These are phyloP conservation scores for Lepidium africanum DNA, from an alignment of 345 rosid genomes.

Conservation along the genomic window DNA sequence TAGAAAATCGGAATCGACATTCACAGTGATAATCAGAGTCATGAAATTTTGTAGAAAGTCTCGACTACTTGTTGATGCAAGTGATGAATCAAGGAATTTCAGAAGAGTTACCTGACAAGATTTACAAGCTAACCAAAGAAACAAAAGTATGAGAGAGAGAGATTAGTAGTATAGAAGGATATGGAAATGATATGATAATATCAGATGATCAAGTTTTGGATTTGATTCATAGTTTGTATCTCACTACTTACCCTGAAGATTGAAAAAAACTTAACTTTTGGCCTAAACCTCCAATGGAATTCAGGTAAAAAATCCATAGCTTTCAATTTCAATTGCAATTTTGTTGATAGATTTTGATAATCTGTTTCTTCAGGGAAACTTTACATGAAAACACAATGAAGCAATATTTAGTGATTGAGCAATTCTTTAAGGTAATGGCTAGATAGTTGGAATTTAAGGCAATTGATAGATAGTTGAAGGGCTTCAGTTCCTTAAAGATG, in stretches of 20 bases:
- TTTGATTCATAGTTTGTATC: slow-evolving; percentile 60
- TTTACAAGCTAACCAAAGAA: slow-evolving; percentile 40
- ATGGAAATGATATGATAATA: neutral
- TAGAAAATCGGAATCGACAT: too few relatives aligned
- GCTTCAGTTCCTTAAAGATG: slow-evolving; percentile 41
- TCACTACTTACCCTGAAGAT: slow-evolving; percentile 40
- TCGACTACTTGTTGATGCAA: slow-evolving; percentile 18
- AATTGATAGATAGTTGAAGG: slow-evolving; percentile 42
- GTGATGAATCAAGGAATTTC: slow-evolving; percentile 61
- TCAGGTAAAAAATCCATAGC: slow-evolving; percentile 30
- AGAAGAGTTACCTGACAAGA: slow-evolving; percentile 35
- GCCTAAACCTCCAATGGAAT: slow-evolving; percentile 50
- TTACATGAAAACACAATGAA: slow-evolving; percentile 33
- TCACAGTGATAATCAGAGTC: neutral
- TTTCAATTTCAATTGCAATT: neutral
- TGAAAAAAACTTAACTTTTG: slow-evolving; percentile 39
- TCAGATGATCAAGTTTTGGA: slow-evolving; percentile 55
- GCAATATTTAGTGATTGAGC: slow-evolving; percentile 8
- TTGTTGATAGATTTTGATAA: neutral
- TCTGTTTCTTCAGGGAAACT: slow-evolving; percentile 21
- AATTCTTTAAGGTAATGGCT: neutral
- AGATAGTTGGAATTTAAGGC: too few relatives aligned
- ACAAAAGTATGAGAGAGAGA: slow-evolving; percentile 43
- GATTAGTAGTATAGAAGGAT: neutral
- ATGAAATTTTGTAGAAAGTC: neutral